Conservation (phyloP, 441 rosid species). For the Pelargonium fulgidum region DNA sequence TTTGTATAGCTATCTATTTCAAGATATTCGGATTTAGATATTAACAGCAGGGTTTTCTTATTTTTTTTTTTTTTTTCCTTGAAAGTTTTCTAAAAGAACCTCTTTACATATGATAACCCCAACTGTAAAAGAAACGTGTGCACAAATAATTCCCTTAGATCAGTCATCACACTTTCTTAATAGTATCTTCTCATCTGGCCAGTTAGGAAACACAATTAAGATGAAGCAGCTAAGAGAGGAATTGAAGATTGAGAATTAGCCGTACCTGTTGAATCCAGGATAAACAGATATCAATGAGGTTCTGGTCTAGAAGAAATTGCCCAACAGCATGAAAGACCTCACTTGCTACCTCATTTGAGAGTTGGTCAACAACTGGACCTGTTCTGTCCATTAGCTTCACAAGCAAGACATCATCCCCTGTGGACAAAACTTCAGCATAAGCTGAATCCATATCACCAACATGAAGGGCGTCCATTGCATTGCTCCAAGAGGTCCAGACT, state of each 20-base stretch:
- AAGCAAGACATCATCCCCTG: conserved; percentile 78
- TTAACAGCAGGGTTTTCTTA: not conserved
- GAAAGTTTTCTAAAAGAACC: too few relatives aligned
- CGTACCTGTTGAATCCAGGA: conserved; percentile 95
- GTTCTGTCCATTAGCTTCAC: conserved; percentile 93
- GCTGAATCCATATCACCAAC: conserved; percentile 86
- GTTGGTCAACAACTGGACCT: conserved; percentile 82
- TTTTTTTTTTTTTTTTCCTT: too few relatives aligned
- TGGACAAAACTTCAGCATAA: conserved; percentile 68
- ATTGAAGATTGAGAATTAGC: conserved; percentile 5
- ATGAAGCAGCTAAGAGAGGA: conserved; percentile 1
- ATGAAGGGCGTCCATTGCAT: conserved; percentile 86
- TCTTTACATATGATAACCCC: too few relatives aligned
- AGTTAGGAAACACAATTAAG: not conserved
- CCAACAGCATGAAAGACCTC: conserved; percentile 67
- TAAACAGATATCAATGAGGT: conserved; percentile 72
- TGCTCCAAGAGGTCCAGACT: conserved; percentile 82
- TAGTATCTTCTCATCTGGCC: not conserved
- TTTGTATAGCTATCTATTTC: not conserved
- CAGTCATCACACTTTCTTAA: not conserved
- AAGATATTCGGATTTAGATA: not conserved
- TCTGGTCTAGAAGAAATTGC: conserved; percentile 73
- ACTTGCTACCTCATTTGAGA: conserved; percentile 66
- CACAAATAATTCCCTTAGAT: too few relatives aligned
- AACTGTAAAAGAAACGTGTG: too few relatives aligned